These are phyloP conservation scores for Quercus dentata DNA, from an alignment of 306 rosid genomes.

Conservation along the genomic window DNA sequence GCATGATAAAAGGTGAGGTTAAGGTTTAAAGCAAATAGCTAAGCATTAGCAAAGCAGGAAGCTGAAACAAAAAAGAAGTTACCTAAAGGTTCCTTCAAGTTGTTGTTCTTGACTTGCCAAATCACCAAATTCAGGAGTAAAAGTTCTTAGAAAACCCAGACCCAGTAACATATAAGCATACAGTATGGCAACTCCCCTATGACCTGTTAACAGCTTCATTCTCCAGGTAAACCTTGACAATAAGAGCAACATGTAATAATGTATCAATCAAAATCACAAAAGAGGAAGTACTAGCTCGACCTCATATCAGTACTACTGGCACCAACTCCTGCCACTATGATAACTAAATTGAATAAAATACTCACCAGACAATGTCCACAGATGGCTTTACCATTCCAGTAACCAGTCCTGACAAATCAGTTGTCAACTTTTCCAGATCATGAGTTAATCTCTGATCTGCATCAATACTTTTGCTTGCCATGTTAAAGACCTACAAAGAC, in stretches of 20 bases:
- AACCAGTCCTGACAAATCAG: slow-evolving; percentile 88
- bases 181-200: slow-evolving; percentile 87
- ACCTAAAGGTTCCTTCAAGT: slow-evolving; percentile 97
- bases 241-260: slow-evolving; percentile 1
- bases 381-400: slow-evolving; percentile 97
- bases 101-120: slow-evolving; percentile 86
- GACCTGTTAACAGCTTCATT: slow-evolving; percentile 96
- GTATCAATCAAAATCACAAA: slow-evolving; percentile 4
- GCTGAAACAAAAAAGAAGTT: slow-evolving; percentile 19
- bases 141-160: slow-evolving; percentile 80
- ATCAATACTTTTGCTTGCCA: slow-evolving; percentile 76
- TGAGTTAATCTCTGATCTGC: slow-evolving; percentile 98
- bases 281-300: slow-evolving; percentile 6
- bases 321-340: slow-evolving; percentile 8
- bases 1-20: slow-evolving; percentile 24
- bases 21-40: slow-evolving; percentile 14
- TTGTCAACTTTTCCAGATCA: slow-evolving; percentile 86
- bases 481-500: slow-evolving; percentile 78
- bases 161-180: slow-evolving; percentile 96
- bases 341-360: slow-evolving; percentile 10
- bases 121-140: slow-evolving; percentile 97
- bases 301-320: slow-evolving; percentile 8
- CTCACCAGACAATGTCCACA: slow-evolving; percentile 96
- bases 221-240: slow-evolving; percentile 98
- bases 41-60: slow-evolving; percentile 17